Evolutionary conservation across 345 rosid genomes (phyloP).

Genomic region (Linum usitatissimum): DNA sequence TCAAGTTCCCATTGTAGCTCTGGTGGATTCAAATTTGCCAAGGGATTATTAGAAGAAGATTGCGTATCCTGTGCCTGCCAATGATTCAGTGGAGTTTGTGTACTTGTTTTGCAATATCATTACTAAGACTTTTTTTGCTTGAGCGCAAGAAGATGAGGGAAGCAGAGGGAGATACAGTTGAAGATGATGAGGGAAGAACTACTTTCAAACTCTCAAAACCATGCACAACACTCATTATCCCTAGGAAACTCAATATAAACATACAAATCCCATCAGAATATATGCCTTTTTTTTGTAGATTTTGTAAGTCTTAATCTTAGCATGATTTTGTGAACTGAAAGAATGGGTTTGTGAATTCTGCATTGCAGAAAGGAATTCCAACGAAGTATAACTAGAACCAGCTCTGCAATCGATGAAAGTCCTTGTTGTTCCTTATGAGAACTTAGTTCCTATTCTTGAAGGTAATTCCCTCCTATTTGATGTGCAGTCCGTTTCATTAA

Average conservation of each 20-base stretch:
- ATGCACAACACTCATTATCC: no score
- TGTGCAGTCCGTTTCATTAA: not conserved
- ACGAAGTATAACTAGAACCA: constrained; percentile 15
- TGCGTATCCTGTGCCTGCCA: constrained; percentile 85
- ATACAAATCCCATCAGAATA: no score
- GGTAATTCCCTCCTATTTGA: constrained; percentile 22
- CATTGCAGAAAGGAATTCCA: constrained; percentile 29
- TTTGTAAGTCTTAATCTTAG: not conserved
- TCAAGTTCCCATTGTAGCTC: constrained; percentile 81
- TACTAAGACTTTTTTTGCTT: constrained; percentile 66
- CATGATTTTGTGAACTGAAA: not conserved
- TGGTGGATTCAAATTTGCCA: constrained; percentile 79
- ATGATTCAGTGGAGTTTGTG: constrained; percentile 86
- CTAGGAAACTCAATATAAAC: no score
- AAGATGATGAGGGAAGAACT: no score
- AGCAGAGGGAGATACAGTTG: constrained; percentile 11
- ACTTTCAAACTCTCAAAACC: no score
- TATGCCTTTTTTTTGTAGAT: no score
- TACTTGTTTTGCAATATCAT: constrained; percentile 91
- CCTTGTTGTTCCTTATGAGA: constrained; percentile 33
- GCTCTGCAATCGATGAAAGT: constrained; percentile 24
- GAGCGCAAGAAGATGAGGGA: constrained; percentile 51
- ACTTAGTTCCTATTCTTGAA: constrained; percentile 23
- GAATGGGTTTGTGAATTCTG: constrained; percentile 9
- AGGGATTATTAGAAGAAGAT: constrained; percentile 62